Conservation (phyloP, 73 alveolate genomes). For the Paramecium sonneborni region DNA sequence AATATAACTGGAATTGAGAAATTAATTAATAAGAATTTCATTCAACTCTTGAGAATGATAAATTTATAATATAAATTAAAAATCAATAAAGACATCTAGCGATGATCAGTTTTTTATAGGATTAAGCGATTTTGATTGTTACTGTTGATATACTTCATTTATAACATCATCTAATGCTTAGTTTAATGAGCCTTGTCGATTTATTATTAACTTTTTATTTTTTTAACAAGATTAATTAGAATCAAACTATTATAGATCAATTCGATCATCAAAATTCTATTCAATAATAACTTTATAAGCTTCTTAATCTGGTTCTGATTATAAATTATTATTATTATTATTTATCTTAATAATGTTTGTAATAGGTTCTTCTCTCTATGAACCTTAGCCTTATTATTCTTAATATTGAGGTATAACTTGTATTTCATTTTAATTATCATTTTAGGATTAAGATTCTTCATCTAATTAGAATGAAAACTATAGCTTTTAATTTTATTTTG, state of each 20-base stretch:
- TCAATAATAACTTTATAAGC: neutral
- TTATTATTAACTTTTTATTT: neutral
- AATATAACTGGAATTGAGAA: neutral
- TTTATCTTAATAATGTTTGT: neutral
- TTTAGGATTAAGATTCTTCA: neutral
- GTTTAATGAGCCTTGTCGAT: neutral
- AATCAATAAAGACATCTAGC: neutral
- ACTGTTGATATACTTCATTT: neutral
- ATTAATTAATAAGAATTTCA: no score
- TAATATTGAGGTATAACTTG: neutral
- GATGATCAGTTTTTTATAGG: neutral
- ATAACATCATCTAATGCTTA: neutral
- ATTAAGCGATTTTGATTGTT: constrained; percentile 2
- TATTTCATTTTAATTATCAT: neutral
- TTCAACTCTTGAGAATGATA: neutral
- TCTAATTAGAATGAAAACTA: neutral
- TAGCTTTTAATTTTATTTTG: neutral
- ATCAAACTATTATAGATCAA: neutral
- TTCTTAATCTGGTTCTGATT: neutral
- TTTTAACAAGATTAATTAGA: neutral
- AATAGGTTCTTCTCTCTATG: neutral
- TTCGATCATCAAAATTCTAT: constrained; percentile 6
- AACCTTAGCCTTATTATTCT: constrained; percentile 23
- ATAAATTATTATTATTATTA: neutral
- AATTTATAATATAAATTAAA: neutral